phyloP scores from a whole-genome alignment of 345 rosid genomes.

The Aegle marmelos region DNA sequence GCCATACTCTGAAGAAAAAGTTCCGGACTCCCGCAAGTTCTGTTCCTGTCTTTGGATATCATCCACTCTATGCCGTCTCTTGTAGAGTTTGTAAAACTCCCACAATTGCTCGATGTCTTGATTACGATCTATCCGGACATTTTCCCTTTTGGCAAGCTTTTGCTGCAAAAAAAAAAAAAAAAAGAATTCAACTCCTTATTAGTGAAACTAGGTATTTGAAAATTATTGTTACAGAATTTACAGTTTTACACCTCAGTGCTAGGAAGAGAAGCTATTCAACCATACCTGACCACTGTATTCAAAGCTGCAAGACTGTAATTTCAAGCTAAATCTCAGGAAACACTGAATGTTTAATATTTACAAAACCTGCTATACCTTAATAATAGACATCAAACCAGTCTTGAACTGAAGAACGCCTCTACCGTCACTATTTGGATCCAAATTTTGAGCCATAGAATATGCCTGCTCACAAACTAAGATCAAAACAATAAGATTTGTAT shows the following conservation, averaged over 20 bases:
- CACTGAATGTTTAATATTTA: background rate
- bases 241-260: background rate
- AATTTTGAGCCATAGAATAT: conserved; percentile 83
- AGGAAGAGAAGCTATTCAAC: background rate
- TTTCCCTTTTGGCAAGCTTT: conserved; percentile 91
- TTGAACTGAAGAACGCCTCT: conserved; percentile 99
- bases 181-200: conserved; percentile 9
- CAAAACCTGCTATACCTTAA: conserved; percentile 52
- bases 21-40: conserved; percentile 77
- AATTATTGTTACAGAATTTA: background rate
- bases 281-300: background rate
- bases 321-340: background rate
- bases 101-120: conserved; percentile 81
- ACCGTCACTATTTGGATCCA: conserved; percentile 94
- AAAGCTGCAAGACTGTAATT: background rate
- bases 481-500: background rate
- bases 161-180: conserved; percentile 66
- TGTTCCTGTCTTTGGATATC: conserved; percentile 86
- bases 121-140: conserved; percentile 65
- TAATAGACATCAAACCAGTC: conserved; percentile 94
- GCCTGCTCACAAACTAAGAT: conserved; percentile 96
- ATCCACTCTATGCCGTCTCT: conserved; percentile 72
- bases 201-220: background rate
- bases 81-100: conserved; percentile 78
- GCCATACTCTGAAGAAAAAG: conserved; percentile 75